Percentiles rank a stretch among this genome's conserved stretches.
phyloP scores from a whole-genome alignment of 768 basidiomycete species.

The Calvatia gigantea region DNA sequence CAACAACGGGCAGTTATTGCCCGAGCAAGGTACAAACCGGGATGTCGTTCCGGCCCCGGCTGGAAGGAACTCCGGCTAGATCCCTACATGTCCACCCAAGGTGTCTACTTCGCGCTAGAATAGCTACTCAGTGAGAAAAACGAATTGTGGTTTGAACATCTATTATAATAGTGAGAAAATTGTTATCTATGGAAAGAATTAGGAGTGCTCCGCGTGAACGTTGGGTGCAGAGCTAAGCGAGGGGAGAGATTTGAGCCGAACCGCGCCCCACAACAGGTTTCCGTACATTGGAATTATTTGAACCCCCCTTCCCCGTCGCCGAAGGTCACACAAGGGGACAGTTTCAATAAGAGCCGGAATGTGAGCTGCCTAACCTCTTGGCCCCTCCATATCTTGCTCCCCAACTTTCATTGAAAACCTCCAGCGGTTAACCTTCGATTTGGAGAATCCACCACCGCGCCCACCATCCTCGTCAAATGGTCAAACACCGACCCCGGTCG shows the following conservation, averaged over 20 bases:
- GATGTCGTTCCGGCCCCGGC: slow-evolving; percentile 27
- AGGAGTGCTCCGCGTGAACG: no score
- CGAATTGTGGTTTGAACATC: no score
- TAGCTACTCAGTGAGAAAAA: no score
- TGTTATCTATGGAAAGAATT: no score
- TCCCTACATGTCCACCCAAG: no score
- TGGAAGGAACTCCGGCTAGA: slow-evolving; percentile 24
- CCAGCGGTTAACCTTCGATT: background rate
- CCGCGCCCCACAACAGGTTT: no score
- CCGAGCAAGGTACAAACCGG: slow-evolving; percentile 24
- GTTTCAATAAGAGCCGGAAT: background rate
- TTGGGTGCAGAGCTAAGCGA: no score
- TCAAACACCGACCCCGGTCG: background rate
- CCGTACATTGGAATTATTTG: background rate
- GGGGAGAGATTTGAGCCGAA: no score
- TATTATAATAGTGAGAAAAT: no score
- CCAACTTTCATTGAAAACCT: background rate
- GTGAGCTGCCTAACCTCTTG: background rate
- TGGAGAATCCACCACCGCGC: slow-evolving; percentile 1
- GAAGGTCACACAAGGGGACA: background rate
- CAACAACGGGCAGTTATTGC: slow-evolving; percentile 24
- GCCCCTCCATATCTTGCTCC: background rate
- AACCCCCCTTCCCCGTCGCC: background rate
- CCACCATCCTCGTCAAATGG: background rate
- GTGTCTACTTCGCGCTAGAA: no score